These are phyloP conservation scores for Jacaranda mimosifolia DNA, from an alignment of 257 asterid species.

Conservation along the genomic window DNA sequence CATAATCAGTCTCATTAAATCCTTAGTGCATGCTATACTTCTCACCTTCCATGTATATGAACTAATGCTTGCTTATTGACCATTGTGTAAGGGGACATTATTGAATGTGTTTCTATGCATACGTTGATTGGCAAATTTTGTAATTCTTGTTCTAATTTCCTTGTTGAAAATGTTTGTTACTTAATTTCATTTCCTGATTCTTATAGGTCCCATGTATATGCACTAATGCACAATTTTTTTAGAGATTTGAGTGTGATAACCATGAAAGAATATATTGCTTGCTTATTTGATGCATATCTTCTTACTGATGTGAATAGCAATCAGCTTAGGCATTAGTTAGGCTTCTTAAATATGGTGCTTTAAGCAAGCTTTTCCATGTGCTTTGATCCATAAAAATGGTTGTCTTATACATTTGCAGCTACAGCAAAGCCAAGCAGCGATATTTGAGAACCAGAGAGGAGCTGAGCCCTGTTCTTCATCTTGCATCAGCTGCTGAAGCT, in stretches of 20 bases:
- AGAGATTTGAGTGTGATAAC: neutral
- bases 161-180: no score
- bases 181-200: slow-evolving; percentile 2
- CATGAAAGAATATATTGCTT: slow-evolving; percentile 22
- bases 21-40: neutral
- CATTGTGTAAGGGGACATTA: slow-evolving; percentile 13
- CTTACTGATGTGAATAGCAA: slow-evolving; percentile 10
- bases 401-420: slow-evolving; percentile 54
- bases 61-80: neutral
- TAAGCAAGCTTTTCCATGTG: slow-evolving; percentile 5
- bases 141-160: neutral
- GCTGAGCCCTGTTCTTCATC: slow-evolving; percentile 88
- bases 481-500: slow-evolving; percentile 97
- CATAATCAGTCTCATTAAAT: neutral
- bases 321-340: slow-evolving; percentile 29
- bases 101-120: slow-evolving; percentile 14
- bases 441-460: slow-evolving; percentile 71
- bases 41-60: slow-evolving; percentile 5
- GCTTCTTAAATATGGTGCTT: slow-evolving; percentile 10
- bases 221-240: neutral
- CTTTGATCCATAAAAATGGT: slow-evolving; percentile 26
- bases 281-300: slow-evolving; percentile 8
- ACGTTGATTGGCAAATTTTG: slow-evolving; percentile 11
- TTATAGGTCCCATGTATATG: slow-evolving; percentile 2
- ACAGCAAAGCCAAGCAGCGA: slow-evolving; percentile 89